Evolutionary conservation across 805 yeast genomes (phyloP).

Genomic region (Candida fluviatilis): DNA sequence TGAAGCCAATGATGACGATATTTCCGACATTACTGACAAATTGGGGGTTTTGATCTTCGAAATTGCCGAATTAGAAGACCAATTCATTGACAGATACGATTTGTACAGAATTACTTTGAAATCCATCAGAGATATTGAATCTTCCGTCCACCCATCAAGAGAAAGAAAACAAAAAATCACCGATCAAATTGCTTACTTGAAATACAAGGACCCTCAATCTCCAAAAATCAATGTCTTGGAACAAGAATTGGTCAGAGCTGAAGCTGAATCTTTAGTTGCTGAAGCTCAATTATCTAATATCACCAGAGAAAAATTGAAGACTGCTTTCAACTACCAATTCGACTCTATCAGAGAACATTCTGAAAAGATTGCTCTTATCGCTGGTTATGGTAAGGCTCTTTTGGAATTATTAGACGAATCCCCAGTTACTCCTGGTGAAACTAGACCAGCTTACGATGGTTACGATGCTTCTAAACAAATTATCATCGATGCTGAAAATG

Average conservation of each 20-base stretch:
- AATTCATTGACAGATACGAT: conserved; percentile 96
- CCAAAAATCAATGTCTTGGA: conserved; percentile 93
- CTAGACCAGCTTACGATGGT: conserved; percentile 97
- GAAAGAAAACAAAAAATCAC: conserved; percentile 97
- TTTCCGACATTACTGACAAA: conserved; percentile 94
- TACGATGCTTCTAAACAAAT: conserved; percentile 97
- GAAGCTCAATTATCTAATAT: conserved; percentile 98
- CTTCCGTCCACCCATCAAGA: conserved; percentile 96
- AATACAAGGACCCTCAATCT: conserved; percentile 97
- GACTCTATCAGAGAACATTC: conserved; percentile 93
- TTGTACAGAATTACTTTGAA: conserved; percentile 95
- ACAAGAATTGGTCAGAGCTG: conserved; percentile 98
- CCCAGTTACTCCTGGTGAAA: conserved; percentile 98
- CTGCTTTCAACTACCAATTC: conserved; percentile 94
- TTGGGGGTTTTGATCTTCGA: conserved; percentile 93
- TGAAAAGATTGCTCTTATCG: conserved; percentile 94
- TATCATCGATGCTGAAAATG: conserved; percentile 93
- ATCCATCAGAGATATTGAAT: conserved; percentile 93
- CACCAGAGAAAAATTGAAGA: conserved; percentile 96
- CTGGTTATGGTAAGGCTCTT: conserved; percentile 97
- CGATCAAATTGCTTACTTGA: conserved; percentile 94
- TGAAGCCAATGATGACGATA: conserved; percentile 96
- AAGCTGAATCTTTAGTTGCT: conserved; percentile 97
- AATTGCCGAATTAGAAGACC: conserved; percentile 97
- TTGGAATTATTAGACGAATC: conserved; percentile 93